Evolutionary conservation across 495 filamentous ascomycete species (phyloP), one percentile per base, ranked within the genome.

Genomic region (Rhypophila decipiens): DNA sequence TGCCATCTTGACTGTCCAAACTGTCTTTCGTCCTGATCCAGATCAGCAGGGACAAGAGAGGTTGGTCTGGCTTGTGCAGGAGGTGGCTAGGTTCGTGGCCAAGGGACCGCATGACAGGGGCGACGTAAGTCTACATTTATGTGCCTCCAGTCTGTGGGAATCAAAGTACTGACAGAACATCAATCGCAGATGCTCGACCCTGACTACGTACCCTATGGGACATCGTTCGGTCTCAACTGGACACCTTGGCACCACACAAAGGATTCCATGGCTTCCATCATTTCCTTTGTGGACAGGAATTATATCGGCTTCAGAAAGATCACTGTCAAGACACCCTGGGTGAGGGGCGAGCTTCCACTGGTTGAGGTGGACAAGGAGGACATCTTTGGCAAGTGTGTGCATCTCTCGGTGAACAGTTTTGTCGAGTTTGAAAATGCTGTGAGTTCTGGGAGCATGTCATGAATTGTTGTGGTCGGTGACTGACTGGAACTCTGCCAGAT

Each of bases 391-490:
- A 59, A 64, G 43, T 76, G 72, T 38, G 44, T 73, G 10, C 58
- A 66, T 51, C 52, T 73, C 15, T 64, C 70, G 2, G 58, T 62
- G 5, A 70, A 76, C 36, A 59, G 66, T 0, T 73, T 74, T 46
- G 60, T 76, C 2, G 65, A 66, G 49, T 76, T 71, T 59, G 72
- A 76, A 46, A 58, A 72, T 34, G 54, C 52, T 7, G 72, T 71
- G 55, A 44, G 67, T 20, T 24, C 5, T 37, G 15, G 21, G 4
- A 13, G 12, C 13, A 12, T 11, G 3, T 45, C 2, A 2, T 1
- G 4, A 11, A 0, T 19, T 7, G 1, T 12, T 17, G 15, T 8
- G 17, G 33, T 23, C 4, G 27, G 47, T 72, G 13, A 71, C 22
- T 11, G 7, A 3, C 5, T 10, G 5, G n/a, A n/a, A n/a, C n/a